Evolutionary conservation across 306 rosid species (phyloP).

Genomic region (Nissolia schottii): DNA sequence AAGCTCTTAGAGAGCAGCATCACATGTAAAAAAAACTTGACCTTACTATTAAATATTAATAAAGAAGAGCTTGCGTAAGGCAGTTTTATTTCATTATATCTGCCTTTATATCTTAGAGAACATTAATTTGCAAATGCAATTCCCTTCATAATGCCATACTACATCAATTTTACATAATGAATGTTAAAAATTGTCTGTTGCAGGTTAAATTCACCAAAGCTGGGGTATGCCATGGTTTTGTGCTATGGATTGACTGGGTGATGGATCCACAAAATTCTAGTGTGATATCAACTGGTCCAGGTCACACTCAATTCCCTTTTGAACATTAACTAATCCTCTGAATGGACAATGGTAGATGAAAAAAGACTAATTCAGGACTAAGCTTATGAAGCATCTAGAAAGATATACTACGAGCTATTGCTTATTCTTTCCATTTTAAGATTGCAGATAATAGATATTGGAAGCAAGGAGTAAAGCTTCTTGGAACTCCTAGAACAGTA

Average conservation of each 20-base stretch:
- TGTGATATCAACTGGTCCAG: conserved; percentile 83
- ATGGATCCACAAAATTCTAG: conserved; percentile 63
- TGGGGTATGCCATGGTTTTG: conserved; percentile 85
- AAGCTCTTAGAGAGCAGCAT: neutral
- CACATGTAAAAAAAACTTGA: neutral
- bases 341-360: conserved; percentile 9
- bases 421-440: conserved; percentile 17
- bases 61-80: neutral
- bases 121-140: conserved; percentile 1
- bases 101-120: neutral
- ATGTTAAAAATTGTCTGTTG: conserved; percentile 17
- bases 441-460: conserved; percentile 76
- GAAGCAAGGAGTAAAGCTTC: conserved; percentile 96
- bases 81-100: neutral
- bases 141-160: neutral
- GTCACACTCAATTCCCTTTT: conserved; percentile 33
- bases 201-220: conserved; percentile 58
- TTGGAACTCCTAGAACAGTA: conserved; percentile 58
- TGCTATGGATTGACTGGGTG: conserved; percentile 88
- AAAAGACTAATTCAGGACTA: neutral
- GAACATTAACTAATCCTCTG: neutral
- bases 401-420: neutral
- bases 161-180: neutral
- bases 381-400: neutral
- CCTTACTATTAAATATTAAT: neutral